A percentile compares a stretch with the other conserved stretches of the same genome.
Evolutionary conservation across 257 asterid genomes (phyloP).

Genomic region (Nicotiana undulata): DNA sequence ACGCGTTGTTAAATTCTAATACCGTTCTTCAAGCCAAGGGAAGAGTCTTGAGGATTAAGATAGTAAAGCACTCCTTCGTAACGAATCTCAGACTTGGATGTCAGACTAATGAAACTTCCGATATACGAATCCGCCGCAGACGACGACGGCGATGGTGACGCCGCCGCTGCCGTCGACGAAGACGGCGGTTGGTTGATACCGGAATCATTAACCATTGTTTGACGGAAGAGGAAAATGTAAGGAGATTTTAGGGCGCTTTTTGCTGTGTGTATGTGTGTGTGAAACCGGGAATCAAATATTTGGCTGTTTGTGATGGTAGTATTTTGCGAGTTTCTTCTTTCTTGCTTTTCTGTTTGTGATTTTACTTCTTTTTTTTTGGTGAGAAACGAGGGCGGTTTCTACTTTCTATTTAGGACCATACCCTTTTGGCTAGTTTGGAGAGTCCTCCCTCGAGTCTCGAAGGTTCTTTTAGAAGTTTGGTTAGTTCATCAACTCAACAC

Average conservation of each 20-base stretch:
- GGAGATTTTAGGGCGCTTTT: background rate
- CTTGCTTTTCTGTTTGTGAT: no score
- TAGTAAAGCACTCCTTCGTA: slow-evolving; percentile 58
- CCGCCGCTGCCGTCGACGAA: slow-evolving; percentile 17
- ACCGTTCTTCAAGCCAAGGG: slow-evolving; percentile 70
- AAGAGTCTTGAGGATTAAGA: slow-evolving; percentile 62
- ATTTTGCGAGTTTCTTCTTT: no score
- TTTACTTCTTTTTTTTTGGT: no score
- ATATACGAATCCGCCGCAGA: slow-evolving; percentile 58
- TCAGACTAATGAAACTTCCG: slow-evolving; percentile 66
- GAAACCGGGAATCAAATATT: background rate
- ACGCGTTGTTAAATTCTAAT: slow-evolving; percentile 9
- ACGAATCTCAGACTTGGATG: slow-evolving; percentile 72
- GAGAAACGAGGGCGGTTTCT: no score
- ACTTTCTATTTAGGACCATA: no score
- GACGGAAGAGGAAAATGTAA: background rate
- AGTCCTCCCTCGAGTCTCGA: no score
- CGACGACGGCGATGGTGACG: slow-evolving; percentile 15
- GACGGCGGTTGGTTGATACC: slow-evolving; percentile 21
- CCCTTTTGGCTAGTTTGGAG: no score
- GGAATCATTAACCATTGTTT: slow-evolving; percentile 39
- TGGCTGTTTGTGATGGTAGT: background rate
- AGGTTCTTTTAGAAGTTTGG: no score
- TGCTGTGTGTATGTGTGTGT: background rate
- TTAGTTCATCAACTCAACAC: no score